Conservation (phyloP, 2,329 filamentous ascomycete genomes). For the Exophiala lecanii-corni region DNA sequence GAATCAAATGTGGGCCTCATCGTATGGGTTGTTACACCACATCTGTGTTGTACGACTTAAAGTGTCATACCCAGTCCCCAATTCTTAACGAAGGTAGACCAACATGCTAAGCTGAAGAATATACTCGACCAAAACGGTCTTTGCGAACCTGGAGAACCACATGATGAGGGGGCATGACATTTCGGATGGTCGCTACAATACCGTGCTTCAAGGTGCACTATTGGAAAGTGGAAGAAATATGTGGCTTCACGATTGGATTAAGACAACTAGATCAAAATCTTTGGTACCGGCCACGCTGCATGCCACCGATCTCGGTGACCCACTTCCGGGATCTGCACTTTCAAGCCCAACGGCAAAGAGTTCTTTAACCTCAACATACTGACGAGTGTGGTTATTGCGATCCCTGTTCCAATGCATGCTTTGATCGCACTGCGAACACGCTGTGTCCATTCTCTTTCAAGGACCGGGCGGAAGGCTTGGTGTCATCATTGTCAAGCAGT, state of each 20-base stretch:
- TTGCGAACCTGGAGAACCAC: too few species aligned
- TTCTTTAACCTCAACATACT: constrained; percentile 47
- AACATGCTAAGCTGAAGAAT: too few species aligned
- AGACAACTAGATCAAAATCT: constrained; percentile 26
- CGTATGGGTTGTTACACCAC: too few species aligned
- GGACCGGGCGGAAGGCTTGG: constrained; percentile 36
- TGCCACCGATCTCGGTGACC: constrained; percentile 41
- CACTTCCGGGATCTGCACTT: constrained; percentile 18
- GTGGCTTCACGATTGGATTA: background rate
- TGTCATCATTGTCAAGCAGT: constrained; percentile 2
- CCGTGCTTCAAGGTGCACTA: too few species aligned
- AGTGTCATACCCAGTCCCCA: too few species aligned
- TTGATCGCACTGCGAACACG: constrained; percentile 59
- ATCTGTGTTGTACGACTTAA: too few species aligned
- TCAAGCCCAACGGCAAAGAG: constrained; percentile 2
- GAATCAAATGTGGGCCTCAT: too few species aligned
- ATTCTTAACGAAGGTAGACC: too few species aligned
- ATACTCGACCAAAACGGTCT: too few species aligned
- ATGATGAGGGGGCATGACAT: too few species aligned
- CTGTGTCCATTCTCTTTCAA: constrained; percentile 58
- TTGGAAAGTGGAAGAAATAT: too few species aligned
- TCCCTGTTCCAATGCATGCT: constrained; percentile 65
- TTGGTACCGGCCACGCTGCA: constrained; percentile 43
- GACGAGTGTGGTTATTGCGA: constrained; percentile 58
- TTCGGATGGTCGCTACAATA: too few species aligned